Evolutionary conservation across 306 rosid species (phyloP).

Genomic region (Cajanus cajan): DNA sequence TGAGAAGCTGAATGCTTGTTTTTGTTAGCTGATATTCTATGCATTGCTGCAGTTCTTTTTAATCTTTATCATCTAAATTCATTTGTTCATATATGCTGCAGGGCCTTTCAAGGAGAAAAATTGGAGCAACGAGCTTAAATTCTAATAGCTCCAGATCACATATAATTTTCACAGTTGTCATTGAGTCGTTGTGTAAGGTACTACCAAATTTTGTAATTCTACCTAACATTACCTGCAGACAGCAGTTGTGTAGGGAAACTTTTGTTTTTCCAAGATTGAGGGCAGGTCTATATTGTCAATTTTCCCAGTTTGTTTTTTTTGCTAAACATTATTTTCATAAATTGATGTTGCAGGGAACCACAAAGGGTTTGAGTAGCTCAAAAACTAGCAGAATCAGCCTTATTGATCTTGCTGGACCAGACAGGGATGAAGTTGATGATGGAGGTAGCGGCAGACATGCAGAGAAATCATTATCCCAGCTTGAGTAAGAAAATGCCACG

Average conservation of each 20-base stretch:
- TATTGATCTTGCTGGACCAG: constrained; percentile 88
- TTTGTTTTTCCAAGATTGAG: background rate
- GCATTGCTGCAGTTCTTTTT: background rate
- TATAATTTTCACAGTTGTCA: constrained; percentile 68
- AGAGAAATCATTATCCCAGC: constrained; percentile 71
- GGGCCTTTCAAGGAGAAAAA: constrained; percentile 94
- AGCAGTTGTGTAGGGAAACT: background rate
- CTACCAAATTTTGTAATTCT: constrained; percentile 17
- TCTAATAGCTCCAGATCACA: constrained; percentile 89
- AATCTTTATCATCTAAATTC: constrained; percentile 18
- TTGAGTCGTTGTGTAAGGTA: constrained; percentile 93
- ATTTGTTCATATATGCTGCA: constrained; percentile 37
- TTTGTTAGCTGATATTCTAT: constrained; percentile 1
- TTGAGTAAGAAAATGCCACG: constrained; percentile 61
- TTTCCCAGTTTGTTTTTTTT: background rate
- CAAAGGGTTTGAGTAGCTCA: constrained; percentile 70
- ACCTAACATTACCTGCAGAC: background rate
- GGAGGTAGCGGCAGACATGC: constrained; percentile 46
- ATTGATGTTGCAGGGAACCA: constrained; percentile 53
- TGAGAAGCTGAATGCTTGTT: background rate
- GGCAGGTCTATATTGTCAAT: background rate
- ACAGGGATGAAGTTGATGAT: constrained; percentile 47
- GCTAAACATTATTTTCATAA: constrained; percentile 18
- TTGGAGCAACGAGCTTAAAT: constrained; percentile 71
- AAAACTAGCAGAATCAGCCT: constrained; percentile 85